Evolutionary conservation across 768 basidiomycete genomes (phyloP), one percentile per base, ranked within the genome.

Genomic region (Leucosporidium yakuticum): DNA sequence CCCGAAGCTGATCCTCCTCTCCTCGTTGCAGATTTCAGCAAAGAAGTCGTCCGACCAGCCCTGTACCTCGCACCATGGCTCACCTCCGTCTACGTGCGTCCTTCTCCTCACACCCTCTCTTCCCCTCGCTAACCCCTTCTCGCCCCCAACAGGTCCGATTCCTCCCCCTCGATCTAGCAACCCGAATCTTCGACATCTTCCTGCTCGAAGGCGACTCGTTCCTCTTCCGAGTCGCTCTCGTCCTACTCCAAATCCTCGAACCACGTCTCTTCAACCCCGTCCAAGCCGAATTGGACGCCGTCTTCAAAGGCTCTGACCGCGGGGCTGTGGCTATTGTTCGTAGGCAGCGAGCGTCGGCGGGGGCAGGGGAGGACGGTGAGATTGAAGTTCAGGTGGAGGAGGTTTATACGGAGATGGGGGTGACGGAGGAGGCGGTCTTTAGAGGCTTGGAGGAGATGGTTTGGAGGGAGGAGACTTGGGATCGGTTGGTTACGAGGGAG

Each of bases 391-490:
- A 89, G 23, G 76, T 89, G 2, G 88, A 92, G 64, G 90, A 89
- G 6, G 92, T 90, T 14, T 94, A 94, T 77, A 88, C 89, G 74
- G 88, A 91, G 67, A 91, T 93, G 75, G 88, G 89, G 11, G 81
- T 90, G 2, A 87, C 89, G 64, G 92, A 94, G 77, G 90, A 93
- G 76, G 84, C 84, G 1, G 78, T 95, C 20, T 94, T 92, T 87
- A 88, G 88, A 50, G 83, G 87, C 53, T 87, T 95, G 47, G 84
- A 88, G 70, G 81, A 82, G 61, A 88, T 91, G 87, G 85, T 88
- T 25, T 94, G 92, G 91, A 90, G 85, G 76, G 90, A 92, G 75
- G 89, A 85, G 69, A 94, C 91, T 60, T 95, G 91, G 90, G 85
- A 82, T 49, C 81, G 91, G 67, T 79, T 94, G 63, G 85, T 90